Evolutionary conservation across 768 basidiomycete species (phyloP), one percentile per base, ranked within the genome.

Genomic region (Tricholoma flavovirens): DNA sequence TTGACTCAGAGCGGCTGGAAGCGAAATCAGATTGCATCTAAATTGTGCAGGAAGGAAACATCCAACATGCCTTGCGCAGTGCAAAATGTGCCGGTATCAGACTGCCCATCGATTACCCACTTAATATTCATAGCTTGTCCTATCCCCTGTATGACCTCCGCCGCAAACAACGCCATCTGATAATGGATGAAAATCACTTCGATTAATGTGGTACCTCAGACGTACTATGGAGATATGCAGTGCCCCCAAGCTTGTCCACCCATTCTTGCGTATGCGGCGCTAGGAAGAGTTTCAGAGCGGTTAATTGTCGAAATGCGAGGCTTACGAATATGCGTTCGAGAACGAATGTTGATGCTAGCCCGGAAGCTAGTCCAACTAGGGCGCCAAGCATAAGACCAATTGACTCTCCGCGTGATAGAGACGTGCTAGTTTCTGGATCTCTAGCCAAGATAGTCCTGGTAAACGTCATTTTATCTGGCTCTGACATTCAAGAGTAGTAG

Each of bases 1-100:
- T 54, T 76, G 73, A 56, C 76, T 71, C 4, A 77, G 57, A 42
- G 71, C 60, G 15, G 74, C 76, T 73, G 48, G 17, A 42, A 42
- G 4, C 4, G 38, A 42, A 5, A 19, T 42, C 40, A 42, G 40
- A 42, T n/a, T n/a, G n/a, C n/a, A n/a, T n/a, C n/a, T n/a, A n/a
- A n/a, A n/a, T n/a, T n/a, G n/a, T n/a, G n/a, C n/a, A n/a, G n/a
- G n/a, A n/a, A n/a, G n/a, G n/a, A n/a, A n/a, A n/a, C n/a, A n/a
- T n/a, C n/a, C n/a, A n/a, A n/a, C n/a, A n/a, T n/a, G n/a, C 40
- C 40, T 42, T 42, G 40, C n/a, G 10, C 40, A 42, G 40, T 42
- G 40, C 40, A 42, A 10, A 42, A 17, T 6, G 40, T n/a, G 7
- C 40, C 40, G 1, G 40, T 42, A 1, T 19, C 5, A 1, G 40